phyloP scores from a whole-genome alignment of 257 asterid species.

The Solanum lignicaule region DNA sequence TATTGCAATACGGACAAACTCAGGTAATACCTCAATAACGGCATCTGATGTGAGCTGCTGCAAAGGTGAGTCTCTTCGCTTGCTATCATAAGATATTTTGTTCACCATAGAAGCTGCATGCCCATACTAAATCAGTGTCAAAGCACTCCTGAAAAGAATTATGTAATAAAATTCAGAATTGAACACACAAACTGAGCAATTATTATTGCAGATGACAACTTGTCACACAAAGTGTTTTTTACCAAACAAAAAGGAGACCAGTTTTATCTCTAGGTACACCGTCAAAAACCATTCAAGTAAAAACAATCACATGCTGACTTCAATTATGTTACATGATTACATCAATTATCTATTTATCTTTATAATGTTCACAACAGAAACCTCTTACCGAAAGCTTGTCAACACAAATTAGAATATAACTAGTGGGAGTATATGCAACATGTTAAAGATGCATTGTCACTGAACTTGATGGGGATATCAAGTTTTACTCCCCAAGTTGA shows the following conservation, averaged over 20 bases:
- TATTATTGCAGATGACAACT: background rate
- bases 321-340: background rate
- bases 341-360: background rate
- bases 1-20: background rate
- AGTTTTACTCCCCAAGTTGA: background rate
- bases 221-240: background rate
- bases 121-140: slow-evolving; percentile 96
- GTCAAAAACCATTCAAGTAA: background rate
- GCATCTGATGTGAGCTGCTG: slow-evolving; percentile 87
- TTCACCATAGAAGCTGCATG: slow-evolving; percentile 99
- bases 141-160: slow-evolving; percentile 88
- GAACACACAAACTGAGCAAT: slow-evolving; percentile 8
- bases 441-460: fast-evolving
- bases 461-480: background rate
- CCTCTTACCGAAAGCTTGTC: background rate
- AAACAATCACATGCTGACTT: background rate
- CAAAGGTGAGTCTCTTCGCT: slow-evolving; percentile 31
- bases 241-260: background rate
- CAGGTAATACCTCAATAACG: slow-evolving; percentile 57
- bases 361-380: background rate
- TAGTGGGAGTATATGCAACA: background rate
- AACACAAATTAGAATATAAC: background rate
- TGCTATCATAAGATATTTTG: slow-evolving; percentile 27
- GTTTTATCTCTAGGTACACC: background rate
- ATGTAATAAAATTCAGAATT: slow-evolving; percentile 45